phyloP scores from a whole-genome alignment of 306 rosid species.

The Cucumis cinereus region DNA sequence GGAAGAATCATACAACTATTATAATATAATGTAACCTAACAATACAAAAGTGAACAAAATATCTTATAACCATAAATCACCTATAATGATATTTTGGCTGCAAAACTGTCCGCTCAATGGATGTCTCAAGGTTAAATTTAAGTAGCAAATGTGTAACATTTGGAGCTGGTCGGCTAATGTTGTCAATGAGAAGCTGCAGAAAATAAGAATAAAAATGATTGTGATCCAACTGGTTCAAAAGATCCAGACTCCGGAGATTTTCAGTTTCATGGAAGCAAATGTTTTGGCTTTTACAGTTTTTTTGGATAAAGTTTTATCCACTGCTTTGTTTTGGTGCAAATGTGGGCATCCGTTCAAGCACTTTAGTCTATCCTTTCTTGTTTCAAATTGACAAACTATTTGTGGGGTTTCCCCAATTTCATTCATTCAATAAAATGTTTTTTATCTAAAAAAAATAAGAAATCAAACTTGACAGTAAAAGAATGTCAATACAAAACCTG shows the following conservation, averaged over 20 bases:
- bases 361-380: too few species aligned
- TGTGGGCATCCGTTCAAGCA: too few species aligned
- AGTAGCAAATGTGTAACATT: conserved; percentile 75
- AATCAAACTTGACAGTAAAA: neutral
- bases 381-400: too few species aligned
- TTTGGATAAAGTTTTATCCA: too few species aligned
- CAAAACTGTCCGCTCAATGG: conserved; percentile 66
- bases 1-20: conserved; percentile 11
- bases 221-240: neutral
- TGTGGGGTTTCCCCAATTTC: too few species aligned
- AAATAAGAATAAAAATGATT: conserved; percentile 2
- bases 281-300: too few species aligned
- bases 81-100: conserved; percentile 96
- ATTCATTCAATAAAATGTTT: too few species aligned
- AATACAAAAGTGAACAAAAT: neutral
- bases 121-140: conserved; percentile 70
- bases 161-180: conserved; percentile 88
- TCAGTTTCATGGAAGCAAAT: too few species aligned
- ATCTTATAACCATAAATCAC: conserved; percentile 24
- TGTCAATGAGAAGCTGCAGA: conserved; percentile 85
- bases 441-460: neutral
- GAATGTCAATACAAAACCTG: conserved; percentile 39
- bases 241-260: neutral
- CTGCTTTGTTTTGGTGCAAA: too few species aligned
- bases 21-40: neutral